Evolutionary conservation across 441 rosid genomes (phyloP).

Genomic region (Melastoma candidum): DNA sequence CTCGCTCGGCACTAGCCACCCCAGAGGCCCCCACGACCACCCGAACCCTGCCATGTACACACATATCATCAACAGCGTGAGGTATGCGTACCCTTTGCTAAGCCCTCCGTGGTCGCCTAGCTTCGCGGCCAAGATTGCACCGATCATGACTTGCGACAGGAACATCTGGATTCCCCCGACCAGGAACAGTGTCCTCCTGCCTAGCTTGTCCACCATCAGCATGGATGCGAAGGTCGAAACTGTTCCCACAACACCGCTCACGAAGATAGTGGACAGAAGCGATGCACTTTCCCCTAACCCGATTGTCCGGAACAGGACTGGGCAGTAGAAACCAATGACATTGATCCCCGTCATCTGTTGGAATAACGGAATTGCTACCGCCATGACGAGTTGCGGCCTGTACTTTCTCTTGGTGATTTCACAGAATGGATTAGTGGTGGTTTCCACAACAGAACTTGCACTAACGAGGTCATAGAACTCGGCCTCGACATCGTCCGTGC

Average conservation of each 20-base stretch:
- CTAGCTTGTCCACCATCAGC: slow-evolving; percentile 14
- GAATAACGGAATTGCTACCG: slow-evolving; percentile 16
- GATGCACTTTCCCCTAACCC: slow-evolving; percentile 15
- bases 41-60: slow-evolving; percentile 17
- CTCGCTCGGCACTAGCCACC: slow-evolving; percentile 18
- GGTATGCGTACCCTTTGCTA: slow-evolving; percentile 10
- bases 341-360: slow-evolving; percentile 19
- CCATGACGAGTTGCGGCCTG: slow-evolving; percentile 18
- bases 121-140: slow-evolving; percentile 9
- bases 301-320: slow-evolving; percentile 14
- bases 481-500: slow-evolving; percentile 5
- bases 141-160: slow-evolving; percentile 6
- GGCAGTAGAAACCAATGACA: slow-evolving; percentile 10
- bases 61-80: slow-evolving; percentile 5
- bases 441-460: neutral
- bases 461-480: slow-evolving; percentile 12
- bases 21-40: slow-evolving; percentile 20
- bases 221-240: slow-evolving; percentile 10
- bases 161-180: slow-evolving; percentile 14
- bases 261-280: slow-evolving; percentile 1
- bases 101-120: slow-evolving; percentile 18
- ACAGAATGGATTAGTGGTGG: slow-evolving; percentile 1
- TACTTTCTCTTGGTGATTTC: slow-evolving; percentile 5
- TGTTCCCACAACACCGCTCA: slow-evolving; percentile 10
- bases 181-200: slow-evolving; percentile 11